phyloP scores from a whole-genome alignment of 1,284 basidiomycete genomes.

The Violaceomyces palustris region DNA sequence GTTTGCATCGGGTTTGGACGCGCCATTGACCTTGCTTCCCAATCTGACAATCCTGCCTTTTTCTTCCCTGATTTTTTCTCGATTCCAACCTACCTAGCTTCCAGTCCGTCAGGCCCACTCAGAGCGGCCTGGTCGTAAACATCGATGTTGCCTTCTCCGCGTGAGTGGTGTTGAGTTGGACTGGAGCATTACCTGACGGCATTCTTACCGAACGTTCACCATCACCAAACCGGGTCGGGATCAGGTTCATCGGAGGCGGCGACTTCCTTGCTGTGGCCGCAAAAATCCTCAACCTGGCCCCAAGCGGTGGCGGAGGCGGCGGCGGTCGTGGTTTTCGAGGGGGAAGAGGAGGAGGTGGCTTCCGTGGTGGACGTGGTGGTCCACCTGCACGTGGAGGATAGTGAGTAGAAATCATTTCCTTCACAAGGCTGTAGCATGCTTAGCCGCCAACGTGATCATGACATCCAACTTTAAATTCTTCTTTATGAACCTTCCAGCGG shows the following conservation, averaged over 20 bases:
- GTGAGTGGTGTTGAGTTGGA: no score
- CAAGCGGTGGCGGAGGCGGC: slow-evolving; percentile 11
- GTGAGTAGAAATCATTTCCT: no score
- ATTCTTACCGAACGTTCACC: no score
- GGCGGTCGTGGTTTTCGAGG: slow-evolving; percentile 9
- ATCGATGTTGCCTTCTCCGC: slow-evolving; percentile 36
- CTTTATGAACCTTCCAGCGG: no score
- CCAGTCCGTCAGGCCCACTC: slow-evolving; percentile 33
- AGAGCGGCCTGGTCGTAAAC: slow-evolving; percentile 35
- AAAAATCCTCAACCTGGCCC: slow-evolving; percentile 16
- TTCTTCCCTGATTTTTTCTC: background rate
- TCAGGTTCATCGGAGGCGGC: slow-evolving; percentile 28
- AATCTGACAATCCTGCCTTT: background rate
- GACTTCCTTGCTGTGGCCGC: slow-evolving; percentile 21
- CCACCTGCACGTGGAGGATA: slow-evolving; percentile 5
- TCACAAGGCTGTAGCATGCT: no score
- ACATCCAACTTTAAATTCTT: no score
- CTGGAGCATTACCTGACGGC: no score
- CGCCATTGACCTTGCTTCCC: background rate
- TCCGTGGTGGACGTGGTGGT: slow-evolving; percentile 16
- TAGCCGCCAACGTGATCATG: no score
- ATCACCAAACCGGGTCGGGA: no score
- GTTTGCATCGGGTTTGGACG: background rate
- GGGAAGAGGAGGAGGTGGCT: slow-evolving; percentile 20
- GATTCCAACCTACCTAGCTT: slow-evolving; percentile 5